Conservation (phyloP, 2,329 filamentous ascomycete genomes). For the Xylogone sp. region DNA sequence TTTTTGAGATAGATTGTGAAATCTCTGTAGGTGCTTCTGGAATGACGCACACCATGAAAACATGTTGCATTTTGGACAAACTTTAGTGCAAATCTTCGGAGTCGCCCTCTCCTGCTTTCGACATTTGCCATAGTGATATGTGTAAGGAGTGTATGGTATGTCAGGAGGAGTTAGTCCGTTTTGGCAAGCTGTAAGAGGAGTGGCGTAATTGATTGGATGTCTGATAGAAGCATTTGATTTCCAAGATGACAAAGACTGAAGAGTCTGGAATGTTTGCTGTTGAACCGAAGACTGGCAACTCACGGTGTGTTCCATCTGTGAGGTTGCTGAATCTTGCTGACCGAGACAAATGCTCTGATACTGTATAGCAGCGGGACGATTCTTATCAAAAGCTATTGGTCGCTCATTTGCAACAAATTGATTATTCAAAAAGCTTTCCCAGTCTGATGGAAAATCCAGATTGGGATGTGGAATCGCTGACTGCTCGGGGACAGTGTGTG, state of each 20-base stretch:
- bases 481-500: too few relatives aligned
- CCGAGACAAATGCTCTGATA: neutral
- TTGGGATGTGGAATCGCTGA: too few relatives aligned
- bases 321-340: too few relatives aligned
- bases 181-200: neutral
- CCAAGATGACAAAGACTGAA: too few relatives aligned
- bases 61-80: neutral
- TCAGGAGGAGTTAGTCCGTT: neutral
- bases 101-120: neutral
- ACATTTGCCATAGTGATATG: neutral
- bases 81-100: neutral
- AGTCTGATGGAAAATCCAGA: neutral
- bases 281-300: too few relatives aligned
- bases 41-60: neutral
- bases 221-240: neutral
- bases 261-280: too few relatives aligned
- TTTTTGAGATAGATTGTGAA: neutral
- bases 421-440: neutral
- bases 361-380: neutral
- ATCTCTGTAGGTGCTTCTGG: neutral
- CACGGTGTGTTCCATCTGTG: too few relatives aligned
- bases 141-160: neutral
- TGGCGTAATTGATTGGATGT: neutral
- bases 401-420: neutral
- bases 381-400: neutral